Percentiles rank a stretch among this genome's conserved stretches.
phyloP scores from a whole-genome alignment of 2,329 filamentous ascomycete species.

The Neofusicoccum kwambonambiense region DNA sequence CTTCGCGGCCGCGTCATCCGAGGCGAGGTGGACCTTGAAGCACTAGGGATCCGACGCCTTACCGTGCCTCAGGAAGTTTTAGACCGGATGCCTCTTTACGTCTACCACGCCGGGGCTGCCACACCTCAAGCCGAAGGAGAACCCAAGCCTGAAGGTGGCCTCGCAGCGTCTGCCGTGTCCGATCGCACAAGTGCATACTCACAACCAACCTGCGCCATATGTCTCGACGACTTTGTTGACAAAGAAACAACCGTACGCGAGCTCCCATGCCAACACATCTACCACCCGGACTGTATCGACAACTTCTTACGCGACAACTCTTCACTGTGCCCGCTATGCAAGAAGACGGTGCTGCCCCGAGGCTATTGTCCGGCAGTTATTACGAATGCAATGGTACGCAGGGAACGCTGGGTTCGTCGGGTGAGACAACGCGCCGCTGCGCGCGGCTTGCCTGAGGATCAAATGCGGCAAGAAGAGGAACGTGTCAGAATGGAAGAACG shows the following conservation, averaged over 20 bases:
- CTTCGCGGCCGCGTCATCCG: slow-evolving; percentile 69
- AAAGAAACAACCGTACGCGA: slow-evolving; percentile 74
- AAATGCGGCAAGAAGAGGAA: slow-evolving; percentile 9
- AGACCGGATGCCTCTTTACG: slow-evolving; percentile 73
- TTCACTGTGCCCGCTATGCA: slow-evolving; percentile 89
- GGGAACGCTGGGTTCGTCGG: slow-evolving; percentile 68
- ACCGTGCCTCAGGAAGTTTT: slow-evolving; percentile 72
- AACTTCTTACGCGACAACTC: slow-evolving; percentile 75
- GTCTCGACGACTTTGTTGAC: slow-evolving; percentile 74
- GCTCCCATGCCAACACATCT: slow-evolving; percentile 87
- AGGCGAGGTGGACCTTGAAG: slow-evolving; percentile 84
- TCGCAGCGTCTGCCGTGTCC: neutral
- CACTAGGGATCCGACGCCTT: slow-evolving; percentile 77
- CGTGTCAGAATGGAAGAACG: slow-evolving; percentile 15
- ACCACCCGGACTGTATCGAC: slow-evolving; percentile 89
- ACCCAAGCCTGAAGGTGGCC: neutral
- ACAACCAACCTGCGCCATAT: slow-evolving; percentile 87
- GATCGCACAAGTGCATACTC: slow-evolving; percentile 45
- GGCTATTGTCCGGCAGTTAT: slow-evolving; percentile 59
- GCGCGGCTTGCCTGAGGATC: slow-evolving; percentile 9
- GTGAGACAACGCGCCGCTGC: slow-evolving; percentile 51
- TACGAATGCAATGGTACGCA: slow-evolving; percentile 68
- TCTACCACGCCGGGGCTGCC: slow-evolving; percentile 50
- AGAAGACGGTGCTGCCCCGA: slow-evolving; percentile 73
- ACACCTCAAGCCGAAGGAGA: neutral